Base-by-base conservation (phyloP, 1,284 basidiomycete genomes). In the Pyrrhoderma lamaoense region DNA sequence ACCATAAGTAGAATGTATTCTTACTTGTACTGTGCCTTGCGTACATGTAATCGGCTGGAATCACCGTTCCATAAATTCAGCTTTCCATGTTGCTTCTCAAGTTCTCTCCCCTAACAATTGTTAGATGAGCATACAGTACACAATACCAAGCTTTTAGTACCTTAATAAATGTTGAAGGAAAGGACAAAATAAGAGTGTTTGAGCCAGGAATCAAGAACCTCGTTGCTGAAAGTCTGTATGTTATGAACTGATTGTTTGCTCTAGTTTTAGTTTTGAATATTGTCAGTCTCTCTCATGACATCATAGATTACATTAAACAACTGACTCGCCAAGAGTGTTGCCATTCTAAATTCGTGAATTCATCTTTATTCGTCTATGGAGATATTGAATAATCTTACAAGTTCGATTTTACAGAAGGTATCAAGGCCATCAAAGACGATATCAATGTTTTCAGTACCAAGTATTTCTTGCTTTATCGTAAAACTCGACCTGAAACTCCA, bases 21-120 rank as follows among this genome's bases (percentile, higher is more conserved):
- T 58, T 64, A 89, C 76, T 86, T 87, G 71, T 92, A 94, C 62
- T 90, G 86, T 1, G 91, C 89, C 67, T 93, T 93, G 47, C 92
- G 80, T 40, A 93, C 85, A 62, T 93, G 88, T 21, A 93, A 70
- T 38, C 92, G 78, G 59, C 85, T 88, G 0, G 87, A 82, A 63
- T 93, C 89, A 3, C 92, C 92, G 61, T 94, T 94, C 91, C 88
- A 92, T 2, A 86, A 69, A 1, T 73, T 65, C 35, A 77, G 63
- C 62, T 82, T 85, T 5, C 72, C 74, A 52, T 84, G 70, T 46
- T 73, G 58, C 58, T 80, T 77, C 60, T 89, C 85, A 2, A 85
- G 66, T 51, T 75, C 77, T 57, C 80, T 75, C 40, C 84, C 85
- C 80, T 85, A 48, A 3, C 16, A 31, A 11, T 37, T 34, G n/a